A percentile compares a stretch with the other conserved stretches of the same genome.
These are phyloP conservation scores for Aspergillus puulaauensis DNA, from an alignment of 2,329 filamentous ascomycete genomes.

Conservation along the genomic window DNA sequence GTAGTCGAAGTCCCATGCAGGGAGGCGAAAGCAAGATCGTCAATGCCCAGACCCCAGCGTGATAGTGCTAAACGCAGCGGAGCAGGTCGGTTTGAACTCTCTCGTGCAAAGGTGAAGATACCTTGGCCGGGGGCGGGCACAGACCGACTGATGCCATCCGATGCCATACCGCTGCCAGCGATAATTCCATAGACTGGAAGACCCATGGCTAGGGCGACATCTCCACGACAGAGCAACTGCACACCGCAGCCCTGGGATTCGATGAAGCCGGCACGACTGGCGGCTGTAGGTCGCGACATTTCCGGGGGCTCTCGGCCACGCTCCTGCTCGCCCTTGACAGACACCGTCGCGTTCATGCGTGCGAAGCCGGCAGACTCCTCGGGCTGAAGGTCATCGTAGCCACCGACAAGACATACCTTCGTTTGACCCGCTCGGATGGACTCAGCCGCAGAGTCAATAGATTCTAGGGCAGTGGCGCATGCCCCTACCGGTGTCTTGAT, in stretches of 20 bases:
- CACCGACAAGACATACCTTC: slow-evolving; percentile 89
- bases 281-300: background rate
- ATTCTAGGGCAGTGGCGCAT: slow-evolving; percentile 92
- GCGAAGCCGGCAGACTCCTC: slow-evolving; percentile 97
- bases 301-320: background rate
- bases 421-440: slow-evolving; percentile 96
- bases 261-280: background rate
- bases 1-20: slow-evolving; percentile 98
- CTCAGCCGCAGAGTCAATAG: slow-evolving; percentile 91
- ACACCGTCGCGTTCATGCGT: slow-evolving; percentile 98
- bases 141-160: background rate
- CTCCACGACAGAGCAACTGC: background rate
- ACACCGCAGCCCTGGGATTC: background rate
- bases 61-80: background rate
- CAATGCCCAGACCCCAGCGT: slow-evolving; percentile 32
- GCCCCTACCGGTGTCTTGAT: slow-evolving; percentile 97
- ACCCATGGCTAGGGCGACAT: background rate
- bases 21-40: slow-evolving; percentile 86
- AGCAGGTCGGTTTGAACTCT: background rate
- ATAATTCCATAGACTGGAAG: background rate
- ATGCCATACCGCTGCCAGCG: background rate
- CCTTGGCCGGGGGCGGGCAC: background rate
- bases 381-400: slow-evolving; percentile 96
- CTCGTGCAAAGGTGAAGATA: background rate
- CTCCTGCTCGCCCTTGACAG: slow-evolving; percentile 76